Base-by-base conservation (phyloP, 345 rosid genomes). In the Syzygium aromaticum region DNA sequence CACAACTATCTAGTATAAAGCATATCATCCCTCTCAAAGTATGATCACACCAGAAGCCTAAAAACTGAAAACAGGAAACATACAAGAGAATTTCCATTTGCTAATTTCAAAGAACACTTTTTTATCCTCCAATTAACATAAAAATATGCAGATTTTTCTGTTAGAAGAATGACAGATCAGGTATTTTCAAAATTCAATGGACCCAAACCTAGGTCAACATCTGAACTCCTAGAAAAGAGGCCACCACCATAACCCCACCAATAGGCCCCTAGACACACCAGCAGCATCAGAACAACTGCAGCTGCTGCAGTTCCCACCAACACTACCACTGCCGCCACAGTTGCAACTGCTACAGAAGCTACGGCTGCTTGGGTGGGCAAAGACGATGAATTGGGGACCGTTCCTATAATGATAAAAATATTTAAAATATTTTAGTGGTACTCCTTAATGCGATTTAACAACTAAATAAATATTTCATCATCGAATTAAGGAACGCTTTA, bases 371-470 rank as follows among this genome's bases (percentile, higher is more conserved):
- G 97, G 94, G 95, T 93, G 93, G 94, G 93, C 92, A 94, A 88
- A 88, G 87, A 94, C 86, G 96, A 95, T 94, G 97, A 93, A 89
- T 93, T 94, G 94, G 96, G 96, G 94, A 92, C 92, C 89, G 89
- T 94, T 93, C 99, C 99, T 96, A 96, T 93, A 93, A 95, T 88
- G 93, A 93, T 94, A 93, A 91, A 95, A 92, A 94, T 93, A 90
- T 93, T 91, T 90, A 93, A 93, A 86, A 83, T 51, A 59, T 80
- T 88, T 85, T 86, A 85, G 85, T 86, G 15, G 57, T 77, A 51
- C 59, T 77, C 38, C 86, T 84, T 84, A 54, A 84, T 54, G 64
- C 51, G n/a, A 84, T 57, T 52, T 53, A 84, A 84, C 57, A 25
- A 22, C 82, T 73, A 73, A 38, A 73, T 38, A 73, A 73, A 73